Evolutionary conservation across 306 rosid species (phyloP).

Genomic region (Calophaca sinica): DNA sequence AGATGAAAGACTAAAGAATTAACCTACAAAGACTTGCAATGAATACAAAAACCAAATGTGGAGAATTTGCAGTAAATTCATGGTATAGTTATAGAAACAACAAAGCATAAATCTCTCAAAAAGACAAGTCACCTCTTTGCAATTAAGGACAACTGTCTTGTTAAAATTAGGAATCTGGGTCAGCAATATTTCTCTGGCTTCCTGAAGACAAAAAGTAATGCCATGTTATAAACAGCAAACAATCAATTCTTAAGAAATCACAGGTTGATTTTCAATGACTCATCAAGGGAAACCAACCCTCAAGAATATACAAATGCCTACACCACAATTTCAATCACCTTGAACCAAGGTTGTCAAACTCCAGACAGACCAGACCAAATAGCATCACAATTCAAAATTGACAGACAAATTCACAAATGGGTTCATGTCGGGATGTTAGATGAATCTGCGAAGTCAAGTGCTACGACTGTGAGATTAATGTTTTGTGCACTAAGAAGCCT

Average conservation of each 20-base stretch:
- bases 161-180: constrained; percentile 64
- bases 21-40: constrained; percentile 30
- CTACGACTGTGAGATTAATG: too few relatives aligned
- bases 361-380: background rate
- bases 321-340: constrained; percentile 19
- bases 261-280: constrained; percentile 26
- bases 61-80: constrained; percentile 37
- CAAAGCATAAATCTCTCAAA: constrained; percentile 32
- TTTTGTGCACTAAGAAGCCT: too few relatives aligned
- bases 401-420: background rate
- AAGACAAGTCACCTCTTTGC: constrained; percentile 78
- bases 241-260: constrained; percentile 31
- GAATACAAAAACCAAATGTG: constrained; percentile 31
- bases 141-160: constrained; percentile 70
- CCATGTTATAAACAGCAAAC: constrained; percentile 41
- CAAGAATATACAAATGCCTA: constrained; percentile 36
- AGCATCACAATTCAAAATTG: background rate
- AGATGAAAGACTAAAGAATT: constrained; percentile 36
- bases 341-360: constrained; percentile 18
- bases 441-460: too few relatives aligned
- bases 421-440: too few relatives aligned
- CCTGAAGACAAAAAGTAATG: constrained; percentile 63
- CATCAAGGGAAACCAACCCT: constrained; percentile 33
- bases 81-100: constrained; percentile 10
- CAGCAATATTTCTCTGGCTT: constrained; percentile 71